Evolutionary conservation across 2,329 filamentous ascomycete species (phyloP).

Genomic region (Fonsecaea pedrosoi): DNA sequence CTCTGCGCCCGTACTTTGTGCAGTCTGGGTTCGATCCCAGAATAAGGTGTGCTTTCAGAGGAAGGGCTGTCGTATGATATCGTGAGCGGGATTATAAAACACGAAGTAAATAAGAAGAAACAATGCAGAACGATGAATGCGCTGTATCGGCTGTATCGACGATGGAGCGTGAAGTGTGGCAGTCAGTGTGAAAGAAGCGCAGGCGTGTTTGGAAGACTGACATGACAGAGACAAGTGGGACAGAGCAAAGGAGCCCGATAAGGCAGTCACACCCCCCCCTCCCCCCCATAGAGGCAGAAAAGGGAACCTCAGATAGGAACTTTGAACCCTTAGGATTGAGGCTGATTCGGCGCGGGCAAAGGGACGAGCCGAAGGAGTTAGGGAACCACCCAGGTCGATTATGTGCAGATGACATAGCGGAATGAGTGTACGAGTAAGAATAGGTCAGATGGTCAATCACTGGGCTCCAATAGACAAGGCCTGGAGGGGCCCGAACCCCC

Average conservation of each 20-base stretch:
- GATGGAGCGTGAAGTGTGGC: not conserved
- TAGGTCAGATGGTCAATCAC: conserved; percentile 28
- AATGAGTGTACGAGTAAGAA: conserved; percentile 32
- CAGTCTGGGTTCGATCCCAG: not conserved
- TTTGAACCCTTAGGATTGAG: conserved; percentile 7
- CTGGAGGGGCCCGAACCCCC: not conserved
- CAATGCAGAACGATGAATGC: conserved; percentile 14
- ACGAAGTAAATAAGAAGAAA: conserved; percentile 11
- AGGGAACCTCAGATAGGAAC: conserved; percentile 10
- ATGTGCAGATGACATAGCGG: conserved; percentile 37
- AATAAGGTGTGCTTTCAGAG: not conserved
- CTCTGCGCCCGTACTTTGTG: not conserved
- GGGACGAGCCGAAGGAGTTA: conserved; percentile 32
- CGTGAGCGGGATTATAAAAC: conserved; percentile 12
- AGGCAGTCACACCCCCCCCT: conserved; percentile 32
- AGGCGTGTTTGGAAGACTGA: conserved; percentile 12
- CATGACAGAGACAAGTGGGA: conserved; percentile 2
- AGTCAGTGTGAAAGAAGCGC: conserved; percentile 21
- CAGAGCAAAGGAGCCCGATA: conserved; percentile 26
- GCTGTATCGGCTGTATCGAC: not conserved
- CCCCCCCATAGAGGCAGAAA: conserved; percentile 13
- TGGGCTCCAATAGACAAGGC: not conserved
- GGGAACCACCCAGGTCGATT: conserved; percentile 14
- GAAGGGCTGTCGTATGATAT: not conserved
- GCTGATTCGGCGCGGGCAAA: conserved; percentile 22